Conservation (phyloP, 352 stramenopile genomes). For the Phytophthora multivora region DNA sequence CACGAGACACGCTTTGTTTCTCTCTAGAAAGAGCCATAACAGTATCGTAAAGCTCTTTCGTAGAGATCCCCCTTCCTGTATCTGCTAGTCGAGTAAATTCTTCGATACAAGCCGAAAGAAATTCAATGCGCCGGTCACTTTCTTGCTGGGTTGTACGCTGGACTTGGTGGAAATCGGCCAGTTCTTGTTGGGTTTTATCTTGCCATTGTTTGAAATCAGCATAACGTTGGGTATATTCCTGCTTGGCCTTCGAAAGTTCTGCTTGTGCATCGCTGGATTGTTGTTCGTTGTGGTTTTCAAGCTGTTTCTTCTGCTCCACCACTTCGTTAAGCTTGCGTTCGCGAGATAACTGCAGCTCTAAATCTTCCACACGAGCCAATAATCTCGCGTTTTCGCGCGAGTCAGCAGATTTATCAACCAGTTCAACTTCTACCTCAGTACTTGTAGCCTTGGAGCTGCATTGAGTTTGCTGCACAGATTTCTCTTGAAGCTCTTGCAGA, state of each 20-base stretch:
- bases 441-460: slow-evolving; percentile 19
- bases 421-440: slow-evolving; percentile 8
- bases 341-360: slow-evolving; percentile 32
- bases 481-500: slow-evolving; percentile 26
- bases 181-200: slow-evolving; percentile 37
- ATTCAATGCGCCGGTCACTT: slow-evolving; percentile 48
- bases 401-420: slow-evolving; percentile 1
- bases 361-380: slow-evolving; percentile 21
- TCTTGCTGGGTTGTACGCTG: slow-evolving; percentile 28
- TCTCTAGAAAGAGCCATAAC: slow-evolving; percentile 39
- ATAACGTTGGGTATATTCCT: slow-evolving; percentile 14
- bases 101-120: slow-evolving; percentile 47
- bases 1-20: background rate
- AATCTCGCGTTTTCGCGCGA: slow-evolving; percentile 14
- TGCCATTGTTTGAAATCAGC: slow-evolving; percentile 16
- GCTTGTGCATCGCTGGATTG: slow-evolving; percentile 10
- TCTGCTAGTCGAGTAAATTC: slow-evolving; percentile 45
- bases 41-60: slow-evolving; percentile 44
- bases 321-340: slow-evolving; percentile 31
- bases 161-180: slow-evolving; percentile 36
- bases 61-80: slow-evolving; percentile 23
- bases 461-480: slow-evolving; percentile 12
- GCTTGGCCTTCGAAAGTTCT: slow-evolving; percentile 9
- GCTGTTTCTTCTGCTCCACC: slow-evolving; percentile 22
- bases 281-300: slow-evolving; percentile 19